Evolutionary conservation across 306 rosid genomes (phyloP).

Genomic region (Pyrus bretschneideri): DNA sequence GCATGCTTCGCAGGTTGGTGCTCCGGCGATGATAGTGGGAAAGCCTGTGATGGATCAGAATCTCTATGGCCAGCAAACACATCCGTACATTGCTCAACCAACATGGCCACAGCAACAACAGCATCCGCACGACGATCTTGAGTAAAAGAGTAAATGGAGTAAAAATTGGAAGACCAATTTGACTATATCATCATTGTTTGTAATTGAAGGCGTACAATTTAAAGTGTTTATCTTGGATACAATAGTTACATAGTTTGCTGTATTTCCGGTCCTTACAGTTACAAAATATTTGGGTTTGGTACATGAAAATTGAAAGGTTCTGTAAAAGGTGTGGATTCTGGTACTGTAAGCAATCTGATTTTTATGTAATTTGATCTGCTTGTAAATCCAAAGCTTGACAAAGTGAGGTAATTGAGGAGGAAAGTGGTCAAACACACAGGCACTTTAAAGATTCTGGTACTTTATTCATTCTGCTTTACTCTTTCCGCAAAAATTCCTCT

Average conservation of each 20-base stretch:
- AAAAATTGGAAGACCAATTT: not conserved
- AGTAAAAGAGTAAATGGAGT: slow-evolving; percentile 10
- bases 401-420: no score
- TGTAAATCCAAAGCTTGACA: no score
- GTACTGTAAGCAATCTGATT: not conserved
- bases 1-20: slow-evolving; percentile 28
- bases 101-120: slow-evolving; percentile 34
- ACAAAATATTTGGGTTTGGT: not conserved
- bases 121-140: slow-evolving; percentile 30
- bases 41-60: slow-evolving; percentile 33
- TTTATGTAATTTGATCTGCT: not conserved
- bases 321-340: not conserved
- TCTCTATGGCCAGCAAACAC: slow-evolving; percentile 26
- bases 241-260: slow-evolving; percentile 4
- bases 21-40: slow-evolving; percentile 39
- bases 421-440: no score
- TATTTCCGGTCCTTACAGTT: not conserved
- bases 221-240: slow-evolving; percentile 3
- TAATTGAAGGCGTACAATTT: slow-evolving; percentile 4
- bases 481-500: no score
- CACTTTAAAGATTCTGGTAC: no score
- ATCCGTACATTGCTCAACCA: slow-evolving; percentile 22
- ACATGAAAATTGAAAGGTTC: not conserved
- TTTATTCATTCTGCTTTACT: no score
- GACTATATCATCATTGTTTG: slow-evolving; percentile 4